phyloP scores from a whole-genome alignment of 768 basidiomycete species.

The Zangia roseola region DNA sequence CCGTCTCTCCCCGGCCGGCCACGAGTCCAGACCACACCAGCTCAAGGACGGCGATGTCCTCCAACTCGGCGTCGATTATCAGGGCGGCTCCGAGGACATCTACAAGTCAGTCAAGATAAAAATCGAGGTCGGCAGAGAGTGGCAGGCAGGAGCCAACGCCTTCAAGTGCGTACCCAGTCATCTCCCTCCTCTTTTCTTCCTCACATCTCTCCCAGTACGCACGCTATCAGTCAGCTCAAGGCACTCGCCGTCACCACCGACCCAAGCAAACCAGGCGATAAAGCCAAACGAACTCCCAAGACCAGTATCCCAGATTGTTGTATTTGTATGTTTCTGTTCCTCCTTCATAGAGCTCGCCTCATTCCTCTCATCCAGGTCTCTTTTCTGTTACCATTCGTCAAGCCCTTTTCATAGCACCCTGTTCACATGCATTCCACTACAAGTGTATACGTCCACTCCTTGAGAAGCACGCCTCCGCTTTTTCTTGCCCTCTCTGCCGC shows the following conservation, averaged over 20 bases:
- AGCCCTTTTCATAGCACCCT: slow-evolving; percentile 96
- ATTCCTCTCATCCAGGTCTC: slow-evolving; percentile 40
- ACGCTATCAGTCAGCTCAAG: slow-evolving; percentile 80
- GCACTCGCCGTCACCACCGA: slow-evolving; percentile 51
- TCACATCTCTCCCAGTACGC: slow-evolving; percentile 43
- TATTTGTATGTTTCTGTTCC: slow-evolving; percentile 63
- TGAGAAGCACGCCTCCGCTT: slow-evolving; percentile 86
- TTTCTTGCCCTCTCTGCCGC: slow-evolving; percentile 92
- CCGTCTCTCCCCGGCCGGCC: slow-evolving; percentile 78
- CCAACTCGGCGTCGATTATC: slow-evolving; percentile 96
- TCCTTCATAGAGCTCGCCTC: slow-evolving; percentile 1
- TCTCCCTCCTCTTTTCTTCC: background rate
- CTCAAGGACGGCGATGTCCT: slow-evolving; percentile 93
- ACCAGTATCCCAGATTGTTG: slow-evolving; percentile 78
- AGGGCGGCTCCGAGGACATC: slow-evolving; percentile 95
- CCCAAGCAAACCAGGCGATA: slow-evolving; percentile 15
- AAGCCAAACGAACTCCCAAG: slow-evolving; percentile 35
- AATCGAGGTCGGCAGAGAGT: slow-evolving; percentile 86
- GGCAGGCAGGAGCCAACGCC: slow-evolving; percentile 84
- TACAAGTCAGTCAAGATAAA: slow-evolving; percentile 97
- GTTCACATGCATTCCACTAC: slow-evolving; percentile 95
- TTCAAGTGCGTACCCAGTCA: slow-evolving; percentile 59
- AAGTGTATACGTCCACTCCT: slow-evolving; percentile 95
- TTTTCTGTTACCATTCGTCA: slow-evolving; percentile 93
- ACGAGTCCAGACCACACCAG: slow-evolving; percentile 72